Conservation (phyloP, 352 stramenopile species). For the Pythium vanterpoolii region DNA sequence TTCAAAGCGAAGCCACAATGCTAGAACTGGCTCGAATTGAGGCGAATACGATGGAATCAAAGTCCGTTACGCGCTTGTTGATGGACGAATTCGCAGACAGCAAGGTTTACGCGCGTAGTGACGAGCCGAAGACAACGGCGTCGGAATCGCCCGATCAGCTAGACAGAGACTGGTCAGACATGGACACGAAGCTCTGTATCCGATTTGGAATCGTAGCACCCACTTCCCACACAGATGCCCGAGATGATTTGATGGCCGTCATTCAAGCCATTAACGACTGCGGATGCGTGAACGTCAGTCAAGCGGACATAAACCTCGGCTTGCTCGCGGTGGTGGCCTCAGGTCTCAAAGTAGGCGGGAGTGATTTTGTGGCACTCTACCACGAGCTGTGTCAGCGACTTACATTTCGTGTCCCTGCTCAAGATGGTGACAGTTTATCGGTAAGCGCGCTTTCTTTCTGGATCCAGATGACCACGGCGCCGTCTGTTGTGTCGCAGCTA, state of each 20-base stretch:
- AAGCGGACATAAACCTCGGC: slow-evolving; percentile 4
- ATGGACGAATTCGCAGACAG: slow-evolving; percentile 19
- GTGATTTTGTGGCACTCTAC: slow-evolving; percentile 4
- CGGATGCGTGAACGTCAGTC: slow-evolving; percentile 5
- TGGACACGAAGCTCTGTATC: slow-evolving; percentile 16
- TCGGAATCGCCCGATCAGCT: neutral
- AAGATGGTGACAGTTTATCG: neutral
- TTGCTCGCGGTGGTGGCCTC: slow-evolving; percentile 11
- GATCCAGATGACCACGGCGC: slow-evolving; percentile 8
- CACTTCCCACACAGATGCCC: neutral
- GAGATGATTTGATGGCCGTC: neutral
- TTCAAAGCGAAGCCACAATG: slow-evolving; percentile 53
- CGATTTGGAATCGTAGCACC: slow-evolving; percentile 7
- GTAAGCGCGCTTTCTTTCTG: neutral
- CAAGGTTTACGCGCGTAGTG: neutral
- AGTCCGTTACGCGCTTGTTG: slow-evolving; percentile 34
- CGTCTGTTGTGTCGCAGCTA: neutral
- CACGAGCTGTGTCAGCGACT: slow-evolving; percentile 11
- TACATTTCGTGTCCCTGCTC: neutral
- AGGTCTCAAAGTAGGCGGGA: neutral
- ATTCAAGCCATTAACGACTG: slow-evolving; percentile 10
- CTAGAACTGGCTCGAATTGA: slow-evolving; percentile 33
- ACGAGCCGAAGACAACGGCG: neutral
- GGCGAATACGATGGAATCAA: slow-evolving; percentile 44
- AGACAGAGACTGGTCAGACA: slow-evolving; percentile 8